Evolutionary conservation across 495 filamentous ascomycete genomes (phyloP).

Genomic region (Aspergillus avenaceus): DNA sequence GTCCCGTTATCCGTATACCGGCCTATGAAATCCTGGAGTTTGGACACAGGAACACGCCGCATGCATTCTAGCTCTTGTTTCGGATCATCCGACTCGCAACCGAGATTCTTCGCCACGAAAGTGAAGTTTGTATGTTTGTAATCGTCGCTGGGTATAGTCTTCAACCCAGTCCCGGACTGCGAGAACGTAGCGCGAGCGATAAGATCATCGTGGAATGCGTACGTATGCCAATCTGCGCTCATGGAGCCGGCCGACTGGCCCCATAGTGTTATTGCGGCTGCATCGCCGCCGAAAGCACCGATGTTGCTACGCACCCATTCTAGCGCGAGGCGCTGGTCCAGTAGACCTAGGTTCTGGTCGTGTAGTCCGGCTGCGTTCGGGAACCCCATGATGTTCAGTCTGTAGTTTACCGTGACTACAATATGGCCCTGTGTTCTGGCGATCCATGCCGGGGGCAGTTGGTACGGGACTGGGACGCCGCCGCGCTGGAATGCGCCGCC

Average conservation of each 20-base stretch:
- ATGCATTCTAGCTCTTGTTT: constrained; percentile 43
- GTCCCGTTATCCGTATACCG: constrained; percentile 1
- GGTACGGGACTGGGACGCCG: constrained; percentile 24
- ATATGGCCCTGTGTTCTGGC: constrained; percentile 36
- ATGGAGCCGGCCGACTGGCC: constrained; percentile 29
- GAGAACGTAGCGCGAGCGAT: constrained; percentile 40
- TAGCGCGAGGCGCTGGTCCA: constrained; percentile 57
- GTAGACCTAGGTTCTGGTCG: constrained; percentile 45
- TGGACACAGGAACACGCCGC: constrained; percentile 27
- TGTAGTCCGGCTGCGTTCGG: constrained; percentile 30
- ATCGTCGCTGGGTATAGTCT: background rate
- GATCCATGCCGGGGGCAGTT: constrained; percentile 32
- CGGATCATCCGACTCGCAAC: constrained; percentile 31
- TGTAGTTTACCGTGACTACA: constrained; percentile 54
- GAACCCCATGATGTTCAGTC: constrained; percentile 55
- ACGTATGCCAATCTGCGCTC: constrained; percentile 42
- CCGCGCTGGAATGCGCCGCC: constrained; percentile 43
- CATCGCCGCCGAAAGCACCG: constrained; percentile 56
- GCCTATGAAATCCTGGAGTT: constrained; percentile 30
- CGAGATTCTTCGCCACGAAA: constrained; percentile 35
- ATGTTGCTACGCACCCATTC: constrained; percentile 51
- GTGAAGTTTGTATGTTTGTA: constrained; percentile 28
- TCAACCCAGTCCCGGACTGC: constrained; percentile 32
- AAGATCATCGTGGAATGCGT: constrained; percentile 35
- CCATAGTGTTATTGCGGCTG: constrained; percentile 37